These are phyloP conservation scores for Magnolia sinica DNA, from an alignment of 164 flowering plant species.

Conservation along the genomic window DNA sequence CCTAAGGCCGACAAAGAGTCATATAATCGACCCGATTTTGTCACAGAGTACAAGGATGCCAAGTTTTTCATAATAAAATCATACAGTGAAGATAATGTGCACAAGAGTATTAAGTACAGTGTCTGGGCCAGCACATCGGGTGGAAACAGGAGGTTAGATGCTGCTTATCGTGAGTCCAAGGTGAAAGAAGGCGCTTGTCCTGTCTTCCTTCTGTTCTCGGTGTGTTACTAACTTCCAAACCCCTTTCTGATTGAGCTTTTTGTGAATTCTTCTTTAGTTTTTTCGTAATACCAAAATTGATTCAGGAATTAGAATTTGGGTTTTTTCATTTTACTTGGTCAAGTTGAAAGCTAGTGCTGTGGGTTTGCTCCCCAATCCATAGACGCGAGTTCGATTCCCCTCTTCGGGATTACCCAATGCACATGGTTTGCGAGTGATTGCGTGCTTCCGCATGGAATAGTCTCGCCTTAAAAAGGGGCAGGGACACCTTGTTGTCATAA, in stretches of 20 bases:
- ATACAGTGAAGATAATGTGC: conserved; percentile 91
- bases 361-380: too few relatives aligned
- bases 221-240: conserved; percentile 25
- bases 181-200: conserved; percentile 64
- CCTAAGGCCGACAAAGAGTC: conserved; percentile 29
- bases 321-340: too few relatives aligned
- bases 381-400: too few relatives aligned
- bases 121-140: conserved; percentile 95
- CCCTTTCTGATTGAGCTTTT: not conserved
- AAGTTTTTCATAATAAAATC: conserved; percentile 89
- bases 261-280: too few relatives aligned
- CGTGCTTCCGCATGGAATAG: too few relatives aligned
- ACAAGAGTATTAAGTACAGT: conserved; percentile 87
- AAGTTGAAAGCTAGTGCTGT: too few relatives aligned
- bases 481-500: too few relatives aligned
- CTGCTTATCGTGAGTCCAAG: conserved; percentile 70
- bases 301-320: too few relatives aligned
- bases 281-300: too few relatives aligned
- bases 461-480: too few relatives aligned
- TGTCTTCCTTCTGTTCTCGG: conserved; percentile 85
- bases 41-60: conserved; percentile 64
- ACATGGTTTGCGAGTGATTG: too few relatives aligned
- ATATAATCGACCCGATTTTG: conserved; percentile 62
- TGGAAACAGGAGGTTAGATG: conserved; percentile 85
- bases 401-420: too few relatives aligned